A percentile compares a stretch with the other conserved stretches of the same genome.
Conservation (phyloP, 495 filamentous ascomycete species). For the Evansstolkia leycettana region DNA sequence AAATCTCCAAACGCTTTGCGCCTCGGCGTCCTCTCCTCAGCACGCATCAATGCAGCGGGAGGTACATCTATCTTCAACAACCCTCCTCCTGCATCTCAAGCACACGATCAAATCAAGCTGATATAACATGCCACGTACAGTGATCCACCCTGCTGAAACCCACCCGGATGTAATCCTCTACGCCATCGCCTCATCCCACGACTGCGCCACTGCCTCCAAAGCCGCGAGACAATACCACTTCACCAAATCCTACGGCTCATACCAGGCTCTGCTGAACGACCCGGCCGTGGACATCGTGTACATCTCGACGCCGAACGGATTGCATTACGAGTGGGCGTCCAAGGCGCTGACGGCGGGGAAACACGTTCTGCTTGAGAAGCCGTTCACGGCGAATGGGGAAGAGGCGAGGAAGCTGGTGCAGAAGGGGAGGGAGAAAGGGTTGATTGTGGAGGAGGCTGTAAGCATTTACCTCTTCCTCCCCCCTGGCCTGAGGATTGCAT, state of each 20-base stretch:
- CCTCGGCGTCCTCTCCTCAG: constrained; percentile 12
- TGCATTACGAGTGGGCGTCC: constrained; percentile 44
- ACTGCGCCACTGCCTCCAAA: neutral
- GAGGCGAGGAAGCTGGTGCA: constrained; percentile 36
- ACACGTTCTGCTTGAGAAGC: constrained; percentile 49
- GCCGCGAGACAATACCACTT: constrained; percentile 20
- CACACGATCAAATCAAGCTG: no score
- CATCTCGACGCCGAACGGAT: constrained; percentile 37
- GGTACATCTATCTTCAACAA: constrained; percentile 4
- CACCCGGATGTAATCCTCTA: constrained; percentile 14
- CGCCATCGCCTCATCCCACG: constrained; percentile 13
- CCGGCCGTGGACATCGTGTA: constrained; percentile 38
- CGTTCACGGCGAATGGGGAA: constrained; percentile 33
- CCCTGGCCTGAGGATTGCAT: no score
- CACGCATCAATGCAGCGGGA: constrained; percentile 9
- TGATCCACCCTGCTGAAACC: constrained; percentile 10
- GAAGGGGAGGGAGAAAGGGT: constrained; percentile 11
- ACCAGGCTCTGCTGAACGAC: constrained; percentile 38
- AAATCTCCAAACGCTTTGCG: constrained; percentile 11
- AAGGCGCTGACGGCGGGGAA: constrained; percentile 40
- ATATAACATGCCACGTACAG: constrained; percentile 1
- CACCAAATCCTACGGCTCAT: constrained; percentile 3
- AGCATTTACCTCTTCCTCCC: constrained; percentile 13
- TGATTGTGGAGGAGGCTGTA: constrained; percentile 11
- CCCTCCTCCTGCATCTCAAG: no score